These are phyloP conservation scores for Colletotrichum godetiae DNA, from an alignment of 2,329 filamentous ascomycete genomes.

Conservation along the genomic window DNA sequence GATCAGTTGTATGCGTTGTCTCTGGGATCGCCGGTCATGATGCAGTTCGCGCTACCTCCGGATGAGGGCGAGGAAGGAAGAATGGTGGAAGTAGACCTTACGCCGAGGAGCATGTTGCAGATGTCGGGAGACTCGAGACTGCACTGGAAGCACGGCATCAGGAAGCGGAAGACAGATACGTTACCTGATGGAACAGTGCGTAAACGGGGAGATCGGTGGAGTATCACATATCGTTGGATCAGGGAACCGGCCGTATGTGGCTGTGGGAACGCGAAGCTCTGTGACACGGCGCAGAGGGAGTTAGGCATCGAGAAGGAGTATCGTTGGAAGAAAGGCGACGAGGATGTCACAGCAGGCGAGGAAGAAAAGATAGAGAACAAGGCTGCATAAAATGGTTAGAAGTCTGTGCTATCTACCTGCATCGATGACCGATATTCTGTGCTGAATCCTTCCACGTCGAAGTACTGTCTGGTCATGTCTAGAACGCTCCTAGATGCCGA, in stretches of 20 bases:
- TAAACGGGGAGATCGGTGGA: conserved; percentile 59
- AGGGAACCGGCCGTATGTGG: conserved; percentile 58
- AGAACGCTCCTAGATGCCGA: no score
- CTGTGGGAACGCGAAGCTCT: conserved; percentile 61
- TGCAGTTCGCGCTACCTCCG: conserved; percentile 53
- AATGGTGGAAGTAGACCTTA: conserved; percentile 57
- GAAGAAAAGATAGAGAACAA: neutral
- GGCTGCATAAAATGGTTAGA: neutral
- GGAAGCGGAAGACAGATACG: conserved; percentile 62
- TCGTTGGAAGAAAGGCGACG: conserved; percentile 53
- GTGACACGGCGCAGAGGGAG: conserved; percentile 61
- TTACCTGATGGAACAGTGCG: conserved; percentile 58
- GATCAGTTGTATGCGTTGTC: conserved; percentile 59
- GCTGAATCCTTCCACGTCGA: no score
- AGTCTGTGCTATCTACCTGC: neutral
- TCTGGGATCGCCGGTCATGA: conserved; percentile 54
- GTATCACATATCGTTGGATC: conserved; percentile 66
- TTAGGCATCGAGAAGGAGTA: conserved; percentile 61
- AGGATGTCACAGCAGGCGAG: neutral
- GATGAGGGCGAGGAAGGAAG: neutral
- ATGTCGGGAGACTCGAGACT: conserved; percentile 61
- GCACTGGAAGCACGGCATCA: conserved; percentile 68
- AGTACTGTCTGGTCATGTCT: no score
- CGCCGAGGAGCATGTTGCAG: conserved; percentile 61
- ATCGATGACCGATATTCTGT: neutral